Percentiles rank a stretch among this genome's conserved stretches.
These are phyloP conservation scores for Cladorrhinum samala DNA, from an alignment of 495 filamentous ascomycete species.

Conservation along the genomic window DNA sequence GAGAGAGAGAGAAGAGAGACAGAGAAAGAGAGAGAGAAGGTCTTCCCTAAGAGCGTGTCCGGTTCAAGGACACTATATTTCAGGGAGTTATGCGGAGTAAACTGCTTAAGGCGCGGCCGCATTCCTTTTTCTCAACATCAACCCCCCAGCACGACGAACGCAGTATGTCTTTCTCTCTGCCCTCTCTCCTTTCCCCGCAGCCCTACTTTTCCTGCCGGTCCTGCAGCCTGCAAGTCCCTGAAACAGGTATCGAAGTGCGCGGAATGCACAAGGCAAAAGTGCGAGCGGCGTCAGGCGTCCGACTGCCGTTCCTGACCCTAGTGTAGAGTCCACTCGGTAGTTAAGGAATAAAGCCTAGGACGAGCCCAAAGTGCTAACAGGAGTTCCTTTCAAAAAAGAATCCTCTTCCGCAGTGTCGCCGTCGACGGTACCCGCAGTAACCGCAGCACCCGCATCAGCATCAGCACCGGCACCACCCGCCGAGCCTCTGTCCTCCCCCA, in stretches of 20 bases:
- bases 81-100: conserved; percentile 37
- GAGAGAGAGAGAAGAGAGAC: too few species aligned
- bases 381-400: neutral
- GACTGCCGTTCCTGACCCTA: neutral
- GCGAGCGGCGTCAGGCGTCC: neutral
- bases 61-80: neutral
- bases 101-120: conserved; percentile 28
- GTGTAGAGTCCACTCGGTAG: neutral
- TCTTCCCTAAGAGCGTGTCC: neutral
- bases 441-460: conserved; percentile 1
- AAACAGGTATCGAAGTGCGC: neutral
- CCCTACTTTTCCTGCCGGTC: neutral
- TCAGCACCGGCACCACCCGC: neutral
- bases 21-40: neutral
- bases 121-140: conserved; percentile 27
- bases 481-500: conserved; percentile 2
- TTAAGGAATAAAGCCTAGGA: neutral
- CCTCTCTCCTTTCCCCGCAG: neutral
- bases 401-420: conserved; percentile 1
- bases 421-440: neutral
- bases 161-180: conserved; percentile 23
- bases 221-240: neutral
- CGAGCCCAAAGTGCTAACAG: conserved; percentile 2
- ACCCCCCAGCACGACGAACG: conserved; percentile 24
- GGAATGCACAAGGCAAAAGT: neutral